phyloP scores from a whole-genome alignment of 176 grass and related monocot genomes.

The Bromus sterilis region DNA sequence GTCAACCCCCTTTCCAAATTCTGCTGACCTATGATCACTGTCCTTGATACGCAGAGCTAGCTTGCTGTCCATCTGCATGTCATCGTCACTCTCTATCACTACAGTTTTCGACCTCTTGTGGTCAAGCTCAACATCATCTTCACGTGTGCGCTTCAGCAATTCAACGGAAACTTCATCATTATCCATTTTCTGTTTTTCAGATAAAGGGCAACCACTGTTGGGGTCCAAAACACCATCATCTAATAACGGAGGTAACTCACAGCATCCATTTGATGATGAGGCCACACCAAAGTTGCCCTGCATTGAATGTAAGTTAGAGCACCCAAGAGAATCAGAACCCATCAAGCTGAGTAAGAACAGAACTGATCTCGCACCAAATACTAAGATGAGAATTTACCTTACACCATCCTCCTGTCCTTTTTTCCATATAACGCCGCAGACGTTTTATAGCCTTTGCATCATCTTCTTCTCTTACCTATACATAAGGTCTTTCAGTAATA shows the following conservation, averaged over 20 bases:
- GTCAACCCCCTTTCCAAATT: slow-evolving; percentile 47
- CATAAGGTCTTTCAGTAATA: slow-evolving; percentile 17
- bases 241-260: slow-evolving; percentile 15
- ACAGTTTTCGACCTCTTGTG: slow-evolving; percentile 50
- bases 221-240: slow-evolving; percentile 26
- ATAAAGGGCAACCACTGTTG: slow-evolving; percentile 12
- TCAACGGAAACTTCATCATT: slow-evolving; percentile 24
- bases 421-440: slow-evolving; percentile 56
- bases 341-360: neutral
- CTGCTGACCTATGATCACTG: slow-evolving; percentile 13
- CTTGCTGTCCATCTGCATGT: slow-evolving; percentile 32
- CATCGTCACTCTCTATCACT: slow-evolving; percentile 72
- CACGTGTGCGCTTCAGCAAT: slow-evolving; percentile 35
- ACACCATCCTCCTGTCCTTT: slow-evolving; percentile 28
- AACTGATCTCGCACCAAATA: neutral
- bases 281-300: slow-evolving; percentile 30
- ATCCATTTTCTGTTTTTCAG: slow-evolving; percentile 20
- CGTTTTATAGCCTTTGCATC: slow-evolving; percentile 65
- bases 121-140: slow-evolving; percentile 36
- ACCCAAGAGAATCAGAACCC: slow-evolving; percentile 7
- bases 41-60: slow-evolving; percentile 7
- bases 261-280: slow-evolving; percentile 34
- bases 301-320: slow-evolving; percentile 8
- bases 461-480: slow-evolving; percentile 87
- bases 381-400: slow-evolving; percentile 39